Evolutionary conservation across 2,329 filamentous ascomycete species (phyloP), one percentile per base, ranked within the genome.

Genomic region (Xylariaceae sp.): DNA sequence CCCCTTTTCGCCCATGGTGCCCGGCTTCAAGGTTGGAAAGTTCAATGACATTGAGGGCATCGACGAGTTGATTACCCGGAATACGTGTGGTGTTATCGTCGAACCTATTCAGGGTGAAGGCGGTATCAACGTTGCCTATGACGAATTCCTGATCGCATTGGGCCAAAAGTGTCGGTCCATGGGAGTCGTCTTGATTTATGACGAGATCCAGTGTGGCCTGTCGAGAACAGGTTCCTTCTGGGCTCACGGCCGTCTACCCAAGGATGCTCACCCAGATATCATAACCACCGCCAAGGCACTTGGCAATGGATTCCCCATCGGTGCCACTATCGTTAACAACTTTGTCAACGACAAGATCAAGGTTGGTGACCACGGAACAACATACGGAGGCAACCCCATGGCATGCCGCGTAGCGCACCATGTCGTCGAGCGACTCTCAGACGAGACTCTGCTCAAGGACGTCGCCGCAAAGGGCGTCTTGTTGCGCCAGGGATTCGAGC

Each of bases 101-200:
- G 94, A 99, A 80, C 94, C 94, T 7, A 96, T 99, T 62, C 94
- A 99, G 76, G 94, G 94, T 60, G 94, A 99, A 77, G 94, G 94
- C 13, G 94, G 94, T 65, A 88, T 99, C 55, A 88, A 93, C 67
- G 86, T 89, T 9, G 94, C 90, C 2, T 88, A 83, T 0, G 85
- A 89, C 2, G 90, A 91, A 65, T 99, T 97, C 74, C 81, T 99
- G 23, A 74, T 86, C 23, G 89, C 91, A 0, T 82, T 99, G n/a
- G 90, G 91, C 60, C 83, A 83, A 71, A 85, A 92, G 60, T 97
- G 92, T 75, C 88, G 87, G 58, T 88, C 91, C 67, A 91, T 97
- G 37, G 91, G 90, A 55, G 92, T 93, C 1, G 85, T 97, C 2
- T 78, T 99, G 59, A 89, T 97, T 71, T 93, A 94, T 74, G 94